Percentiles rank a stretch among this genome's conserved stretches.
These are phyloP conservation scores for Diaporthe velutina DNA, from an alignment of 2,329 filamentous ascomycete genomes.

Conservation along the genomic window DNA sequence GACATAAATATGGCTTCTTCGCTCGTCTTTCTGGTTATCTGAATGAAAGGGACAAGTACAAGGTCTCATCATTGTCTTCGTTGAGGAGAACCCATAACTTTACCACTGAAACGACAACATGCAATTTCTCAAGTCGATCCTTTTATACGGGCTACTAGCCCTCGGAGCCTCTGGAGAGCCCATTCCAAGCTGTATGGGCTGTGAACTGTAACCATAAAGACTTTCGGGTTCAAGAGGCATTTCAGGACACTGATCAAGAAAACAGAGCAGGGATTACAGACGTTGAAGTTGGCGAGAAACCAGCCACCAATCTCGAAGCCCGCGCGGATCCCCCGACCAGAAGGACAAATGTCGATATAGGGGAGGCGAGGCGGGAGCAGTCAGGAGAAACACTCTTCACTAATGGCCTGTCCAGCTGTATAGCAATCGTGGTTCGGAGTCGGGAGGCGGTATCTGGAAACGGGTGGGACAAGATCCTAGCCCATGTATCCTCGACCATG, in stretches of 20 bases:
- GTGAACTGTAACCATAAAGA: not conserved
- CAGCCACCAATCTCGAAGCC: not conserved
- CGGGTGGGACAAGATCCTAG: not conserved
- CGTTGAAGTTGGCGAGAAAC: not conserved
- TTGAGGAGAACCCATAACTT: not conserved
- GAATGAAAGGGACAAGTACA: not conserved
- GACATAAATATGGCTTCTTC: not conserved
- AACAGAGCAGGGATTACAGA: not conserved
- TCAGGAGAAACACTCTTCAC: not conserved
- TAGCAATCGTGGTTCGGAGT: not conserved
- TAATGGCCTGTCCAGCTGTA: not conserved
- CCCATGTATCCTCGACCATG: not conserved
- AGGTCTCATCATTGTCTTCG: not conserved
- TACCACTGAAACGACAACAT: not conserved
- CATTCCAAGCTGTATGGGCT: not conserved
- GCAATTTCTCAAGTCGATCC: not conserved
- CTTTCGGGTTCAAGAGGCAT: not conserved
- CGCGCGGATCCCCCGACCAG: not conserved
- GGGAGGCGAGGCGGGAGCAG: not conserved
- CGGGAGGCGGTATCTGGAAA: not conserved
- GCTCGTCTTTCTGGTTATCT: not conserved
- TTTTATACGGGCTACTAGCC: not conserved
- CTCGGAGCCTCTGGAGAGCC: not conserved
- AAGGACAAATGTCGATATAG: not conserved
- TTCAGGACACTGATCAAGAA: not conserved